Percentiles rank a stretch among this genome's conserved stretches.
phyloP scores from a whole-genome alignment of 179 eudicot species.

The Carnegiea gigantea region DNA sequence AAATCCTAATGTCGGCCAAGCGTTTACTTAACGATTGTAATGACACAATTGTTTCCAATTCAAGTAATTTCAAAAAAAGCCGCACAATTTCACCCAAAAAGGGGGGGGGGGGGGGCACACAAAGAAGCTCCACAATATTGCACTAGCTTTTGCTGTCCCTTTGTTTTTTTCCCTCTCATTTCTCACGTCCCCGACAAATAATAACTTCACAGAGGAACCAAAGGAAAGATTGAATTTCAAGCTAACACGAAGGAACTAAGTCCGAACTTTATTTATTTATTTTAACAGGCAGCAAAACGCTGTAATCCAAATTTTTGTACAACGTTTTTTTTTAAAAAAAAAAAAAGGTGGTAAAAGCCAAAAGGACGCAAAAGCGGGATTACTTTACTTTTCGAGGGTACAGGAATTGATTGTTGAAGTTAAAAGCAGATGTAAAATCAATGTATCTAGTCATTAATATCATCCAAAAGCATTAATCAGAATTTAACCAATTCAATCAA shows the following conservation, averaged over 20 bases:
- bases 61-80: neutral
- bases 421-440: slow-evolving; percentile 12
- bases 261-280: neutral
- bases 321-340: too few species aligned
- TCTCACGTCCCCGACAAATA: neutral
- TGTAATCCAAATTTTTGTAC: neutral
- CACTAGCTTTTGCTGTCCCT: neutral
- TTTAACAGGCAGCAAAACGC: neutral
- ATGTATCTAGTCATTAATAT: neutral
- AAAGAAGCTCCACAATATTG: neutral
- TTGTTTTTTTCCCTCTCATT: neutral
- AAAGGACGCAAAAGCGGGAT: too few species aligned
- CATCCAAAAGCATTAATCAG: neutral
- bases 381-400: too few species aligned
- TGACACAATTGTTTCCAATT: neutral
- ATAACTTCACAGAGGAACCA: neutral
- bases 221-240: neutral
- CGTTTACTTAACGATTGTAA: neutral
- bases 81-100: too few species aligned
- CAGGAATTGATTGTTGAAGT: neutral
- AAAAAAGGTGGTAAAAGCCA: too few species aligned
- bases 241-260: neutral
- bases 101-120: too few species aligned
- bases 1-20: slow-evolving; percentile 18
- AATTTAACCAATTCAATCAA: neutral